Conservation (phyloP, 495 filamentous ascomycete genomes). For the Penicillium ochrochloron region DNA sequence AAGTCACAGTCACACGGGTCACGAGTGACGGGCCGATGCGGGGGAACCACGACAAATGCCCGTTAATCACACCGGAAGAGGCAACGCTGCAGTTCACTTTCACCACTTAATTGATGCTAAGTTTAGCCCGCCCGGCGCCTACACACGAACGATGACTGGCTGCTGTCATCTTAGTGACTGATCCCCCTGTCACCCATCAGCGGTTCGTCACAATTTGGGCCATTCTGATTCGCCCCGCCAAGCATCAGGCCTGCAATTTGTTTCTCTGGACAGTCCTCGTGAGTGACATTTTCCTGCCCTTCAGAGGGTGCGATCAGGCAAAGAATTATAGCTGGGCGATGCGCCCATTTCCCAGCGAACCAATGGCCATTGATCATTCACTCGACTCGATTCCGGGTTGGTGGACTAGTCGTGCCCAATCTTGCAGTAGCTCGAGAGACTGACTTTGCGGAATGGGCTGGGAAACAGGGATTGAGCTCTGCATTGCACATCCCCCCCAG, state of each 20-base stretch:
- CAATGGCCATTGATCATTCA: conserved; percentile 20
- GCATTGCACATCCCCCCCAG: conserved; percentile 18
- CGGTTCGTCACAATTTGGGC: conserved; percentile 28
- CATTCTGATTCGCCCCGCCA: conserved; percentile 12
- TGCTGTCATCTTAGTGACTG: neutral
- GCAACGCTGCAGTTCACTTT: neutral
- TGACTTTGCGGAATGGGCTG: conserved; percentile 13
- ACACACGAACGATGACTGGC: conserved; percentile 31
- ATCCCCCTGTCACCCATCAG: conserved; percentile 8
- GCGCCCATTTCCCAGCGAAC: conserved; percentile 25
- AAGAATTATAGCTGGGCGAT: conserved; percentile 24
- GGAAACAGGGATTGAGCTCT: conserved; percentile 24
- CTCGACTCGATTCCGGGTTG: conserved; percentile 19
- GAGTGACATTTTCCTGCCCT: neutral
- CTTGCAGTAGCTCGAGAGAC: conserved; percentile 41
- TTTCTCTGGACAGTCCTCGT: neutral
- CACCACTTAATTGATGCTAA: conserved; percentile 27
- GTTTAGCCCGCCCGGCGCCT: conserved; percentile 41
- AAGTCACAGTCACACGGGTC: conserved; percentile 22
- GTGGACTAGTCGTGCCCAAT: conserved; percentile 37
- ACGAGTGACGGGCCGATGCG: conserved; percentile 21
- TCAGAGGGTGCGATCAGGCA: conserved; percentile 4
- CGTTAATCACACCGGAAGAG: conserved; percentile 6
- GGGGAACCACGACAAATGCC: conserved; percentile 1
- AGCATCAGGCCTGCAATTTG: conserved; percentile 11